Conservation (phyloP, 768 basidiomycete species). For the Cytidiella melzeri region DNA sequence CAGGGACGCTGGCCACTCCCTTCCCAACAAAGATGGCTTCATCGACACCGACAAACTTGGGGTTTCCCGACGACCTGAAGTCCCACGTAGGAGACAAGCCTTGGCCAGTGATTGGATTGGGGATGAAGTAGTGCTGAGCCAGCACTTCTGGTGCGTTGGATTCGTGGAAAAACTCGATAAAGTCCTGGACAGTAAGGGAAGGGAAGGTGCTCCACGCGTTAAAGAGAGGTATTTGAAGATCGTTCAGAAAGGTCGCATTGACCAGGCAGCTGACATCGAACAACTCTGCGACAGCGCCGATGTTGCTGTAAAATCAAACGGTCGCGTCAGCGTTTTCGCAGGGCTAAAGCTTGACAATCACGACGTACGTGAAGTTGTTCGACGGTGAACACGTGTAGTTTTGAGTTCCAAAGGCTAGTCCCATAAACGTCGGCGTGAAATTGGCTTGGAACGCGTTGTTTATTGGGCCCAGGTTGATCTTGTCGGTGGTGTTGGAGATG, state of each 20-base stretch:
- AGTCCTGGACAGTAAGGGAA: slow-evolving; percentile 14
- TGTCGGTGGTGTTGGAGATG: slow-evolving; percentile 14
- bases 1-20: slow-evolving; percentile 21
- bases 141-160: slow-evolving; percentile 18
- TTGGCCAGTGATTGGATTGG: slow-evolving; percentile 23
- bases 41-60: slow-evolving; percentile 9
- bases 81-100: slow-evolving; percentile 30
- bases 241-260: slow-evolving; percentile 13
- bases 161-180: slow-evolving; percentile 17
- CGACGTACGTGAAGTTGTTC: slow-evolving; percentile 37
- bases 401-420: slow-evolving; percentile 43
- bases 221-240: slow-evolving; percentile 15
- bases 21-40: slow-evolving; percentile 23
- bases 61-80: slow-evolving; percentile 23
- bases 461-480: slow-evolving; percentile 21
- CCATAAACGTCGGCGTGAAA: slow-evolving; percentile 33
- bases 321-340: not conserved
- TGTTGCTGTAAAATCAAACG: slow-evolving; percentile 27
- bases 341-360: not conserved
- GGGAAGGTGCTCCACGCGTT: slow-evolving; percentile 13
- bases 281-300: slow-evolving; percentile 33
- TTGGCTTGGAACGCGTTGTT: slow-evolving; percentile 32
- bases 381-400: slow-evolving; percentile 45
- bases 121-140: slow-evolving; percentile 34
- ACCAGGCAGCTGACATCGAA: slow-evolving; percentile 28